These are phyloP conservation scores for Endoconidiophora polonica DNA, from an alignment of 2,329 filamentous ascomycete species.

Conservation along the genomic window DNA sequence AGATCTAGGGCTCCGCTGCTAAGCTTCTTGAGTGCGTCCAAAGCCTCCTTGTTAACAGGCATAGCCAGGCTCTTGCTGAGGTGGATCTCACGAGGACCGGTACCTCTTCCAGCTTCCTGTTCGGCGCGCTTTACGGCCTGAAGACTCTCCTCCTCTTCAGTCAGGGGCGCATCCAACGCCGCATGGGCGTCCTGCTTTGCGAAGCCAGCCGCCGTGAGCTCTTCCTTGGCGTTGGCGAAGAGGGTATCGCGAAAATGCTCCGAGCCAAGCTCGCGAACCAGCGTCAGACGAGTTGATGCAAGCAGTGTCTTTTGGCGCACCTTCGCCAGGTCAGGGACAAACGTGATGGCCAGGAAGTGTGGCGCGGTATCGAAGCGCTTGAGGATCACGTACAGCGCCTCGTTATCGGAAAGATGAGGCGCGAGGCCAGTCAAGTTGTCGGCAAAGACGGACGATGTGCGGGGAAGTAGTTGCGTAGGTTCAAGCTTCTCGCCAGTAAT, in stretches of 20 bases:
- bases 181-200: constrained; percentile 54
- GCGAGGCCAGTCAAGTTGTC: constrained; percentile 46
- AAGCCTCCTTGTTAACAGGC: constrained; percentile 44
- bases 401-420: constrained; percentile 46
- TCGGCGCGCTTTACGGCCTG: constrained; percentile 61
- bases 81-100: constrained; percentile 40
- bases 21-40: constrained; percentile 45
- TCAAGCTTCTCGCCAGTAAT: constrained; percentile 54
- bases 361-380: constrained; percentile 43
- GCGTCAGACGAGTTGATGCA: constrained; percentile 57
- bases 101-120: constrained; percentile 55
- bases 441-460: constrained; percentile 39
- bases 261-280: constrained; percentile 59
- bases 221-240: constrained; percentile 52
- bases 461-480: constrained; percentile 38
- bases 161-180: constrained; percentile 50
- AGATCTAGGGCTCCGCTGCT: constrained; percentile 34
- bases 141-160: constrained; percentile 57
- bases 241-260: constrained; percentile 65
- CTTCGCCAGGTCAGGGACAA: constrained; percentile 61
- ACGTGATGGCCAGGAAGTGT: constrained; percentile 55
- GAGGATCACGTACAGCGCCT: constrained; percentile 59
- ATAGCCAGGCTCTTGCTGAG: constrained; percentile 40
- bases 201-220: constrained; percentile 55
- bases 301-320: constrained; percentile 81